Evolutionary conservation across 2,329 filamentous ascomycete genomes (phyloP).

Genomic region (Cordyceps cateniannulata): DNA sequence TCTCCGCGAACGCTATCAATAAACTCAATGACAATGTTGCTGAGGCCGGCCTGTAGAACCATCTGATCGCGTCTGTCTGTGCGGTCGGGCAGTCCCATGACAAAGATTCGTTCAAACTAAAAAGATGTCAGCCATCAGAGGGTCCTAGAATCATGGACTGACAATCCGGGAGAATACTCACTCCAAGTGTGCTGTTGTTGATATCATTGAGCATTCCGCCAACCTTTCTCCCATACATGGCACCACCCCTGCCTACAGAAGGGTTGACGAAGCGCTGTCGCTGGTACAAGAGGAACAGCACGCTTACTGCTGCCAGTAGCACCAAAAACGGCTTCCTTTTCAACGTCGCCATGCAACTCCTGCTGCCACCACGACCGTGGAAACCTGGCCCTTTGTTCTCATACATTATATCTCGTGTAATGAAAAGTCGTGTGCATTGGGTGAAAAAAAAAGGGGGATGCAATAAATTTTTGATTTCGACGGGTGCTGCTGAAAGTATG

Average conservation of each 20-base stretch:
- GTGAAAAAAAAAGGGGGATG: no score
- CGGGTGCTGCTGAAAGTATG: no score
- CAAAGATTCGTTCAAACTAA: conserved; percentile 26
- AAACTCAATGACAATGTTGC: conserved; percentile 37
- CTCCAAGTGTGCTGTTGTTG: conserved; percentile 10
- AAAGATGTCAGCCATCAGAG: neutral
- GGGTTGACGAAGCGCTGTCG: neutral
- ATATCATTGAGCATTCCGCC: neutral
- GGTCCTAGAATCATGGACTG: no score
- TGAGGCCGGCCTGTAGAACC: conserved; percentile 38
- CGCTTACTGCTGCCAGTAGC: neutral
- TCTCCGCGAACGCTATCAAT: conserved; percentile 36
- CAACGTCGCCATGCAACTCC: neutral
- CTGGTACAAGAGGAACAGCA: neutral
- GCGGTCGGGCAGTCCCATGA: conserved; percentile 42
- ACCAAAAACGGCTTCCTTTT: neutral
- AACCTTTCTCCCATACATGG: neutral
- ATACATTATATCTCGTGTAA: neutral
- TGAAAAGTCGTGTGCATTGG: no score
- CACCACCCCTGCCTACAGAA: neutral
- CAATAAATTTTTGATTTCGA: no score
- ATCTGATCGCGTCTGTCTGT: conserved; percentile 45
- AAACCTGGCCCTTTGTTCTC: neutral
- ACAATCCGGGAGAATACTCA: neutral
- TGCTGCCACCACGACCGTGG: neutral